phyloP scores from a whole-genome alignment of 768 basidiomycete species.

The Hygrophoropsis aurantiaca region DNA sequence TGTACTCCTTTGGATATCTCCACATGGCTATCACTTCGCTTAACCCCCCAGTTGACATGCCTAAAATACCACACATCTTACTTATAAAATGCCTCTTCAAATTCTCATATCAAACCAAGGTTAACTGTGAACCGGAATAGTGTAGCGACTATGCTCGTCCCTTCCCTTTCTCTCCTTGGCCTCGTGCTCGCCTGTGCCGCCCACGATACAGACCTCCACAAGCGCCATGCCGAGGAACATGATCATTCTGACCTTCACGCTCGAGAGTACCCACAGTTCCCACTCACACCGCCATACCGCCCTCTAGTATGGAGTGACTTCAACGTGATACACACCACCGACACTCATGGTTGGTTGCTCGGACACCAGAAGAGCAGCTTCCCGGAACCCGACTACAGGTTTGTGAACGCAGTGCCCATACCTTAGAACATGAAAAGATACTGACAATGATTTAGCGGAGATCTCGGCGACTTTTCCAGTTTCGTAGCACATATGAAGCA shows the following conservation, averaged over 20 bases:
- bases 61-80: too few species aligned
- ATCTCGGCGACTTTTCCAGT: slow-evolving; percentile 83
- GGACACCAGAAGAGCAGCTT: slow-evolving; percentile 76
- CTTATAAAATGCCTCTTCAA: too few species aligned
- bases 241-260: slow-evolving; percentile 31
- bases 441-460: slow-evolving; percentile 37
- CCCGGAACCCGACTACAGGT: slow-evolving; percentile 78
- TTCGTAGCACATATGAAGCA: slow-evolving; percentile 83
- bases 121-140: too few species aligned
- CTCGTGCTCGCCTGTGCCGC: slow-evolving; percentile 14
- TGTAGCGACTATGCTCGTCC: too few species aligned
- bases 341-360: slow-evolving; percentile 79
- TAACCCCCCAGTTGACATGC: too few species aligned
- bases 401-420: background rate
- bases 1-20: too few species aligned
- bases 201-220: slow-evolving; percentile 12
- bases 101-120: too few species aligned
- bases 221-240: slow-evolving; percentile 24
- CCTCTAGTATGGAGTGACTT: slow-evolving; percentile 86
- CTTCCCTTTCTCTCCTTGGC: slow-evolving; percentile 13
- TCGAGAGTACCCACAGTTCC: slow-evolving; percentile 40
- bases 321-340: slow-evolving; percentile 86
- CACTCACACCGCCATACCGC: slow-evolving; percentile 57
- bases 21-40: too few species aligned
- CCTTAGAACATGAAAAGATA: background rate